Evolutionary conservation across 805 yeast genomes (phyloP).

Genomic region (Barnettozyma vustinii): DNA sequence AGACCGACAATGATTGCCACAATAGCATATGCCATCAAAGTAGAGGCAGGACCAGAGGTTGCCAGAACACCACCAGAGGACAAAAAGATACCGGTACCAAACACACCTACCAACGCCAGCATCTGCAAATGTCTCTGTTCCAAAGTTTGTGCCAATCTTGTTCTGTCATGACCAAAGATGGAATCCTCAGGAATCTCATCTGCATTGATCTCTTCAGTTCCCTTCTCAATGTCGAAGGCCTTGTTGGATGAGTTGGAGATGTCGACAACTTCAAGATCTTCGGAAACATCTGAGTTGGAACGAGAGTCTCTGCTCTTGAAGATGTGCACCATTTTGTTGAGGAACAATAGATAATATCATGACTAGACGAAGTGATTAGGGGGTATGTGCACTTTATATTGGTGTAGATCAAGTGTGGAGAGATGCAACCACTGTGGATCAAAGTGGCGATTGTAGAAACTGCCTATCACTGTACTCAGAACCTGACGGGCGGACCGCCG

Average conservation of each 20-base stretch:
- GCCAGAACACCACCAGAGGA: conserved; percentile 34
- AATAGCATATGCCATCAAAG: conserved; percentile 28
- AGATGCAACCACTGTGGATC: background rate
- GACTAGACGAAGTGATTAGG: background rate
- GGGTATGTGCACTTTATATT: background rate
- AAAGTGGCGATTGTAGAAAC: background rate
- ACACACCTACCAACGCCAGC: conserved; percentile 42
- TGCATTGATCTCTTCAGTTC: background rate
- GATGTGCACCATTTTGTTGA: background rate
- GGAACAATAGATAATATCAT: background rate
- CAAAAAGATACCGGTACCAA: conserved; percentile 39
- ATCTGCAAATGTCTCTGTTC: conserved; percentile 37
- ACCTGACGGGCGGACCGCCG: no score
- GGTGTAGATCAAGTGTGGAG: background rate
- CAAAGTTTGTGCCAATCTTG: conserved; percentile 10
- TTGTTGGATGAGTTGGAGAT: background rate
- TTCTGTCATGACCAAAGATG: conserved; percentile 13
- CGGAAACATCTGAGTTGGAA: background rate
- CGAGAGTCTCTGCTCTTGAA: background rate
- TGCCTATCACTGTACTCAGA: no score
- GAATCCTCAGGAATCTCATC: conserved; percentile 4
- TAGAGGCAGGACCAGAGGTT: conserved; percentile 31
- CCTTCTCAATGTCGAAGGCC: background rate
- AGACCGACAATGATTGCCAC: conserved; percentile 33
- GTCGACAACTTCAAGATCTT: conserved; percentile 3